These are phyloP conservation scores for Fusarium aywerte DNA, from an alignment of 2,329 filamentous ascomycete species.

Conservation along the genomic window DNA sequence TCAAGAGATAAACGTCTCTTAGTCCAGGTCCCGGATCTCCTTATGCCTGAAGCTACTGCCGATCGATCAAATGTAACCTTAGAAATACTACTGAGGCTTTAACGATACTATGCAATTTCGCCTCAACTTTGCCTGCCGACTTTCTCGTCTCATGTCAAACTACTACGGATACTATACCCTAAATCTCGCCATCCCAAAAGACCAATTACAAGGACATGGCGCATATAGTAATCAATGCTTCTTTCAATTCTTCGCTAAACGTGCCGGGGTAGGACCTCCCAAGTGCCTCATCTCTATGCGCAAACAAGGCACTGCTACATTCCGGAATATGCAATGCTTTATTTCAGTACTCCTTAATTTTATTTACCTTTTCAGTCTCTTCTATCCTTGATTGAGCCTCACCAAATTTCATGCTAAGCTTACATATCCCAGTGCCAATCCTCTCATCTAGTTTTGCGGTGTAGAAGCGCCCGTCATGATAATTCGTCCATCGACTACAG, in stretches of 20 bases:
- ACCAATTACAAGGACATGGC: not conserved
- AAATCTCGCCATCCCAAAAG: not conserved
- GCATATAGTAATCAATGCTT: not conserved
- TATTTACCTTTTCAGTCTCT: constrained; percentile 1
- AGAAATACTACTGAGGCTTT: not conserved
- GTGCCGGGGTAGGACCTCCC: not conserved
- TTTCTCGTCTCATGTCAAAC: not conserved
- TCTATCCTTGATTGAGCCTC: not conserved
- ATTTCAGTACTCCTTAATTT: not conserved
- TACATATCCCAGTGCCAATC: not conserved
- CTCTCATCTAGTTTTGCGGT: constrained; percentile 6
- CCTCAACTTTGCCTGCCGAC: not conserved
- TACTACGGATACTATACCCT: not conserved
- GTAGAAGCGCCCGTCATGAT: constrained; percentile 52
- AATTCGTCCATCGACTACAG: constrained; percentile 81
- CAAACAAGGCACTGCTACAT: not conserved
- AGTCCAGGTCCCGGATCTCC: constrained; percentile 8
- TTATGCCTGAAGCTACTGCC: not conserved
- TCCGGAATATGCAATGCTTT: not conserved
- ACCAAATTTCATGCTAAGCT: not conserved
- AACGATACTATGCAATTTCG: not conserved
- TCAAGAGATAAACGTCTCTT: not conserved
- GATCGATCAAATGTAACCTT: constrained; percentile 18
- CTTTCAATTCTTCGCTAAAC: not conserved
- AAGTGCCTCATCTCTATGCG: not conserved